These are phyloP conservation scores for Colletotrichum sp. DNA, from an alignment of 2,329 filamentous ascomycete species.

Conservation along the genomic window DNA sequence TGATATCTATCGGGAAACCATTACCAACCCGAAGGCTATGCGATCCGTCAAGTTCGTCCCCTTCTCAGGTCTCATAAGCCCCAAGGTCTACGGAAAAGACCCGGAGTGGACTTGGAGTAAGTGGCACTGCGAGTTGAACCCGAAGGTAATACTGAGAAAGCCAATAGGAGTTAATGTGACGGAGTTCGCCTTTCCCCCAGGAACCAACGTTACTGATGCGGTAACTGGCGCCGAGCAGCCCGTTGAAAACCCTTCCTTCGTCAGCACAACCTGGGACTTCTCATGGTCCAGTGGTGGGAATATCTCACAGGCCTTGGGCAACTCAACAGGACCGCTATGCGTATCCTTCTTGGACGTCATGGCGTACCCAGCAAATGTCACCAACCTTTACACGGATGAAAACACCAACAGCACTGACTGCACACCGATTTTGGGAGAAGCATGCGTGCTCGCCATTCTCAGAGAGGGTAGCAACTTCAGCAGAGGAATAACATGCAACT, in stretches of 20 bases:
- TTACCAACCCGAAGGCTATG: background rate
- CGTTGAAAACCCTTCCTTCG: background rate
- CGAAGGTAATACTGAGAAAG: background rate
- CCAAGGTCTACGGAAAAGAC: background rate
- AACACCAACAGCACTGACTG: background rate
- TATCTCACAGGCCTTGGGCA: background rate
- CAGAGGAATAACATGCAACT: background rate
- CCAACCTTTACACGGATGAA: background rate
- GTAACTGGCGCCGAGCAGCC: background rate
- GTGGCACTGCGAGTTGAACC: background rate
- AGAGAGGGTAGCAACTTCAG: background rate
- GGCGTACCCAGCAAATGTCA: constrained; percentile 17
- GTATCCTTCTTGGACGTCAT: background rate
- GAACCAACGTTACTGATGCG: background rate
- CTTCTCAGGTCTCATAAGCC: background rate
- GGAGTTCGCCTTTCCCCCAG: background rate
- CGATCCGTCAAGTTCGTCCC: background rate
- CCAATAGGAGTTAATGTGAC: background rate
- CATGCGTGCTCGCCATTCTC: background rate
- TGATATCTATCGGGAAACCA: background rate
- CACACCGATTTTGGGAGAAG: background rate
- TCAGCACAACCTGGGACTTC: constrained; percentile 5
- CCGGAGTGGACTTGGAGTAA: constrained; percentile 5
- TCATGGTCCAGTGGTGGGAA: background rate
- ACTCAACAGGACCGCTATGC: background rate